Evolutionary conservation across 352 stramenopile genomes (phyloP), one percentile per base, ranked within the genome.

Genomic region (Phytophthora pinifolia): DNA sequence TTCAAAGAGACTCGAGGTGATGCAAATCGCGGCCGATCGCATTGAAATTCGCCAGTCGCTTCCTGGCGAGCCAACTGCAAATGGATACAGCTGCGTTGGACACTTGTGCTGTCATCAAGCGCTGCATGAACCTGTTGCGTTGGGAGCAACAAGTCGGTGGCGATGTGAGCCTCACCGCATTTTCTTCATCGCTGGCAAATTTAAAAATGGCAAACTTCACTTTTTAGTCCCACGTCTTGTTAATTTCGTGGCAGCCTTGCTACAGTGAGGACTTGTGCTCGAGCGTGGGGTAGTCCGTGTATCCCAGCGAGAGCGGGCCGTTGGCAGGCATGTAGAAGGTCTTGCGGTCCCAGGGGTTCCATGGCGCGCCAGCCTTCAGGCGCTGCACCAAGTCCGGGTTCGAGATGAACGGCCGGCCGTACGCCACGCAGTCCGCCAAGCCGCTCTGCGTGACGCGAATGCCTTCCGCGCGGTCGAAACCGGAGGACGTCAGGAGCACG

Each of bases 371-470:
- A 14, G 75, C 37, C 54, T 71, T 43, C 25, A 89, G 54, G 8
- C 78, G 68, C 25, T 65, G 49, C 33, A 84, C 72, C 9, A 89
- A 55, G 59, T 89, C 79, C 39, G 80, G 80, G 45, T 88, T 90
- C 10, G 76, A 67, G 58, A 90, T 88, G 62, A 87, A 90, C 13
- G 61, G 55, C 14, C 76, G 71, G 12, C 80, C 79, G 59, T 78
- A 89, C 15, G 71, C 79, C 12, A 90, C 72, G 25, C 61, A 65
- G 46, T 90, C 76, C 4, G 61, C 76, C 1, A 43, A 18, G 15
- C 68, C 76, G 30, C 57, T 64, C 12, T 64, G 47, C 8, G 83
- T 65, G 33, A 67, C 59, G 27, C 71, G 42, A 6, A 74, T 49
- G 3, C 65, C 74, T 29, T 65, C 65, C 4, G 54, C 56, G 17